Conservation (phyloP, 768 basidiomycete genomes). For the Rickenella mellea region DNA sequence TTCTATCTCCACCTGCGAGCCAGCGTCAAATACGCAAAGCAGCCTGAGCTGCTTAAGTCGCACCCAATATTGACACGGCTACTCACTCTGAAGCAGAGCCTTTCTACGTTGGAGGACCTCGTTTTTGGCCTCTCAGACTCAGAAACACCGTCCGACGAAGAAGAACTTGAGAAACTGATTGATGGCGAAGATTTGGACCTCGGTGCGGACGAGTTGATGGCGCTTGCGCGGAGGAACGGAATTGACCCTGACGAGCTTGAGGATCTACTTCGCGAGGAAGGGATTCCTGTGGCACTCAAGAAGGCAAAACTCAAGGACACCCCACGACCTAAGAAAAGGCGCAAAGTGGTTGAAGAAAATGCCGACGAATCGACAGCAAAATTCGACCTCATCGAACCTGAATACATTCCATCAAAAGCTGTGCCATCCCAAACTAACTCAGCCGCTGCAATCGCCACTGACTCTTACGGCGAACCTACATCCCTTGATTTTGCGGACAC, state of each 20-base stretch:
- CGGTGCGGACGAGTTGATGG: conserved; percentile 23
- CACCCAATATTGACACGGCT: conserved; percentile 73
- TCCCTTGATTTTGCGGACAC: conserved; percentile 63
- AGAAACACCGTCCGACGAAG: conserved; percentile 28
- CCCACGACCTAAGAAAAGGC: conserved; percentile 51
- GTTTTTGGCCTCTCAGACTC: conserved; percentile 51
- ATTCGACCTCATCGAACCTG: conserved; percentile 78
- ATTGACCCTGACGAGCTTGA: conserved; percentile 42
- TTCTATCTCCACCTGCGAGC: conserved; percentile 88
- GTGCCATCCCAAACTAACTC: conserved; percentile 12
- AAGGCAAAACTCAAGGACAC: conserved; percentile 20
- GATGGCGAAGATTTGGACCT: conserved; percentile 30
- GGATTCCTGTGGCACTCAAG: conserved; percentile 10
- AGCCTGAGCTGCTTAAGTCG: conserved; percentile 50
- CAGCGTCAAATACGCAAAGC: conserved; percentile 50
- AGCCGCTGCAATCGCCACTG: conserved; percentile 17
- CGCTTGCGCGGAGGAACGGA: conserved; percentile 19
- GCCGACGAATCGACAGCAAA: conserved; percentile 23
- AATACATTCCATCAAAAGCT: conserved; percentile 40
- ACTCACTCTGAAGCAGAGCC: conserved; percentile 71
- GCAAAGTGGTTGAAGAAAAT: conserved; percentile 29
- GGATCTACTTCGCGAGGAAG: conserved; percentile 32
- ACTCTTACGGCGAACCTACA: conserved; percentile 70
- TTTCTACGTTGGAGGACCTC: conserved; percentile 77
- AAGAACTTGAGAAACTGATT: conserved; percentile 20